These are phyloP conservation scores for Epicoccum sorghinum DNA, from an alignment of 2,329 filamentous ascomycete genomes.

Conservation along the genomic window DNA sequence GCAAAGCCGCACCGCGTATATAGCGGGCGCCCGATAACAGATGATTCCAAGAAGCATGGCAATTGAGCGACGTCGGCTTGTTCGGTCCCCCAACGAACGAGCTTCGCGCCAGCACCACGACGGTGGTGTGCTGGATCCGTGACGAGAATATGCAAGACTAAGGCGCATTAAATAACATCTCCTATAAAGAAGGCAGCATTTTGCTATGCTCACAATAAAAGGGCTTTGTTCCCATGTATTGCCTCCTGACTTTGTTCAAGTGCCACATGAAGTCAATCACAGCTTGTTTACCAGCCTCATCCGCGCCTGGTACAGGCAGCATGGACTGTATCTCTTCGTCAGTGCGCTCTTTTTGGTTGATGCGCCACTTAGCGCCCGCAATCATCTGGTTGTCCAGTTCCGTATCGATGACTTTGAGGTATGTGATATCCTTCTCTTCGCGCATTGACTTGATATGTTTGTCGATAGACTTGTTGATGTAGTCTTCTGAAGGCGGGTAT, in stretches of 20 bases:
- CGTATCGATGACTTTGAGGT: slow-evolving; percentile 44
- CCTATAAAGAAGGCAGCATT: neutral
- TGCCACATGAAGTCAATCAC: slow-evolving; percentile 37
- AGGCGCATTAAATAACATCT: neutral
- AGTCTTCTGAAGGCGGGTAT: slow-evolving; percentile 24
- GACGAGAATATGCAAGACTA: slow-evolving; percentile 40
- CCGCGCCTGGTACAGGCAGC: slow-evolving; percentile 32
- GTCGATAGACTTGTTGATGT: slow-evolving; percentile 24
- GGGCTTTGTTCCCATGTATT: slow-evolving; percentile 45
- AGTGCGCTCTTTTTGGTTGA: slow-evolving; percentile 40
- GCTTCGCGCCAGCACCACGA: slow-evolving; percentile 49
- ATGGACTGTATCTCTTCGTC: slow-evolving; percentile 39
- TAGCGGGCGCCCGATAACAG: slow-evolving; percentile 47
- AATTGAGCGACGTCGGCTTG: slow-evolving; percentile 50
- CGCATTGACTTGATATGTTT: slow-evolving; percentile 35
- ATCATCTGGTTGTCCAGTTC: slow-evolving; percentile 41
- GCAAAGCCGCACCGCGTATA: slow-evolving; percentile 46
- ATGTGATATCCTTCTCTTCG: slow-evolving; percentile 35
- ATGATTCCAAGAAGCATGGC: slow-evolving; percentile 52
- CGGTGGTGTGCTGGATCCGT: slow-evolving; percentile 51
- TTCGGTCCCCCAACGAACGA: slow-evolving; percentile 49
- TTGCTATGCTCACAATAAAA: slow-evolving; percentile 37
- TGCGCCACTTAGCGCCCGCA: slow-evolving; percentile 45
- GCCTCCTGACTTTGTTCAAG: slow-evolving; percentile 30
- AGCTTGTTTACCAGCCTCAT: slow-evolving; percentile 34